phyloP scores from a whole-genome alignment of 345 rosid species.

The Microthlaspi erraticum region DNA sequence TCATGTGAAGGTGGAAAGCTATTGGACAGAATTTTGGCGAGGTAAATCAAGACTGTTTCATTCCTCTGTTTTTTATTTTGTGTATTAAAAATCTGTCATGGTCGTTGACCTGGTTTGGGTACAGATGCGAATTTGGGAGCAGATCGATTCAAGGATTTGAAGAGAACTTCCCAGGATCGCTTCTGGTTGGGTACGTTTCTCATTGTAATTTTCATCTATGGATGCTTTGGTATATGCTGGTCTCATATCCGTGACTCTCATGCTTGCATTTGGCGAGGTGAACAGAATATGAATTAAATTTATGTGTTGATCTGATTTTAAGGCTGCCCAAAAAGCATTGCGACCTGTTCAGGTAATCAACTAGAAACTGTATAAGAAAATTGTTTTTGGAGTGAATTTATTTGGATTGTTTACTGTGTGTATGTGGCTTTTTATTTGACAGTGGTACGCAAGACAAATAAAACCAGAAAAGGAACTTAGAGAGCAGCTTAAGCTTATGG shows the following conservation, averaged over 20 bases:
- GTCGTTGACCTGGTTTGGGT: slow-evolving; percentile 76
- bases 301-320: background rate
- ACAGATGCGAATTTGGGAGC: slow-evolving; percentile 86
- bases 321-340: too few relatives aligned
- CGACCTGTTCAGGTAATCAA: too few relatives aligned
- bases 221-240: slow-evolving; percentile 36
- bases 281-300: background rate
- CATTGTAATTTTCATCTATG: background rate
- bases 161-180: slow-evolving; percentile 82
- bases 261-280: slow-evolving; percentile 93
- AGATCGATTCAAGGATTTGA: slow-evolving; percentile 82
- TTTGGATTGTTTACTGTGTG: slow-evolving; percentile 11
- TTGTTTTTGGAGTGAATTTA: background rate
- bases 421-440: slow-evolving; percentile 20
- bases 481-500: slow-evolving; percentile 93
- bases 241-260: slow-evolving; percentile 81
- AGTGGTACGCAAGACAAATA: slow-evolving; percentile 99
- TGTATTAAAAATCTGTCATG: slow-evolving; percentile 67
- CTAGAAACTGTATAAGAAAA: too few relatives aligned
- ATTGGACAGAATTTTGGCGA: too few relatives aligned
- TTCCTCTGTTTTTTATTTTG: too few relatives aligned
- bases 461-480: slow-evolving; percentile 90
- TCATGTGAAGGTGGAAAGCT: too few relatives aligned
- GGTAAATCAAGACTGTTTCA: too few relatives aligned
- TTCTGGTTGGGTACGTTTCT: slow-evolving; percentile 72